Base-by-base conservation (phyloP, 1,284 basidiomycete genomes). In the Pterulicium gracile region DNA sequence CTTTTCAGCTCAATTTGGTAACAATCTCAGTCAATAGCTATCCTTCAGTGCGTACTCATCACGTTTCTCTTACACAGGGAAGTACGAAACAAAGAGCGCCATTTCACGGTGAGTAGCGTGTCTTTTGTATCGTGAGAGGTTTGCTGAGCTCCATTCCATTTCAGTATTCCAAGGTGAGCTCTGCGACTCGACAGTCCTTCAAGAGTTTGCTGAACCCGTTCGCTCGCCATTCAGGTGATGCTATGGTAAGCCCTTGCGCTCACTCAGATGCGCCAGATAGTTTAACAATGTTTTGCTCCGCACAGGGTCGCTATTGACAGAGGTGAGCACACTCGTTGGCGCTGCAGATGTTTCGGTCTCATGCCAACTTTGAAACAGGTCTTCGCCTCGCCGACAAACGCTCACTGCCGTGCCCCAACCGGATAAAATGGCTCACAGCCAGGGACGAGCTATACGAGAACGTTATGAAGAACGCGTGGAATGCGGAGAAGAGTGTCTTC, bases 321-420 rank as follows among this genome's bases (percentile, higher is more conserved):
- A 67, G 89, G 84, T 76, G 53, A 36, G 59, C 21, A 43, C 15
- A 40, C 20, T 23, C 19, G 35, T 27, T 13, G 45, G 19, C 10
- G 22, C 17, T 12, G 14, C 14, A 20, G 22, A 14, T 15, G 14
- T 4, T 23, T 20, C 17, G 7, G 32, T 24, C 17, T 35, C 7
- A 5, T 41, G 14, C 18, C 27, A 2, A 34, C 12, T 27, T 4
- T 32, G 4, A 10, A 21, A 2, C 46, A 82, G 82, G 90, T 2
- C 71, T 96, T 3, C 85, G 92, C 13, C 72, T 96, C 15, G 88
- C 89, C 2, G 90, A 95, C 24, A 96, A 96, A 63, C 79, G 92
- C 18, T 87, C 82, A 1, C 65, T 88, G 7, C 84, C 85, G 13
- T 88, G 84, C 57, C 84, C 84, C 0, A 73, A 72, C 23, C 77